These are phyloP conservation scores for Fusarium foetens DNA, from an alignment of 2,329 filamentous ascomycete species.

Conservation along the genomic window DNA sequence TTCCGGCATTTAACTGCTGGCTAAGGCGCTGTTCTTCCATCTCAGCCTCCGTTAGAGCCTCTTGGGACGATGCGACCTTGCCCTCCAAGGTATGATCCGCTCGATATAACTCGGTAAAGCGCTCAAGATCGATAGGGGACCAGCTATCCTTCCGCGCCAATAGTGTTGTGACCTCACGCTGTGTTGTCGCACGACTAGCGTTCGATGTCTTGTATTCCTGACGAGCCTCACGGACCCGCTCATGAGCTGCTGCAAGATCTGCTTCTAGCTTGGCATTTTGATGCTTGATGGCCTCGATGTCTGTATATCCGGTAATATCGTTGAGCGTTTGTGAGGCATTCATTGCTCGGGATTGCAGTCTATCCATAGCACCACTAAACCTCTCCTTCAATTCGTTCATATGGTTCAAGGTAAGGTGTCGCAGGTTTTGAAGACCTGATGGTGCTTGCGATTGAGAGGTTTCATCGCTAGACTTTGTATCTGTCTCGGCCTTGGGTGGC, in stretches of 20 bases:
- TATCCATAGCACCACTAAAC: conserved; percentile 77
- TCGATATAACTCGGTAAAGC: conserved; percentile 92
- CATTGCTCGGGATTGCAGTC: conserved; percentile 84
- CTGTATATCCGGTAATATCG: conserved; percentile 91
- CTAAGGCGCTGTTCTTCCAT: conserved; percentile 80
- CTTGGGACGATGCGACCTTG: conserved; percentile 77
- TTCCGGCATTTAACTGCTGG: conserved; percentile 80
- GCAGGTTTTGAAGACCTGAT: conserved; percentile 45
- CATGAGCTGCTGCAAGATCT: conserved; percentile 68
- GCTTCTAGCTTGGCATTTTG: conserved; percentile 77
- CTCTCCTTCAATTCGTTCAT: conserved; percentile 49
- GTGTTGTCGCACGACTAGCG: conserved; percentile 82
- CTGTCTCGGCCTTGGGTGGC: conserved; percentile 2
- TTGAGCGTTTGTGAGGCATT: conserved; percentile 90
- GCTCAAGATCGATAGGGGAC: conserved; percentile 86
- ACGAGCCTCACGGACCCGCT: conserved; percentile 76
- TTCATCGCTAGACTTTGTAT: conserved; percentile 17
- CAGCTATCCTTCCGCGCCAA: conserved; percentile 94
- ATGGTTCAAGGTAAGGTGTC: conserved; percentile 48
- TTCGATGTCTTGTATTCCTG: conserved; percentile 85
- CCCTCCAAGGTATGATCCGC: conserved; percentile 94
- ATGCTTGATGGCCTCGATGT: conserved; percentile 85
- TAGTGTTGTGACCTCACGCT: conserved; percentile 94
- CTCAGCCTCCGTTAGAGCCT: conserved; percentile 79
- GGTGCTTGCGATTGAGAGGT: conserved; percentile 3